Conservation (phyloP, 148 eudicot species). For the Selenicereus undatus region DNA sequence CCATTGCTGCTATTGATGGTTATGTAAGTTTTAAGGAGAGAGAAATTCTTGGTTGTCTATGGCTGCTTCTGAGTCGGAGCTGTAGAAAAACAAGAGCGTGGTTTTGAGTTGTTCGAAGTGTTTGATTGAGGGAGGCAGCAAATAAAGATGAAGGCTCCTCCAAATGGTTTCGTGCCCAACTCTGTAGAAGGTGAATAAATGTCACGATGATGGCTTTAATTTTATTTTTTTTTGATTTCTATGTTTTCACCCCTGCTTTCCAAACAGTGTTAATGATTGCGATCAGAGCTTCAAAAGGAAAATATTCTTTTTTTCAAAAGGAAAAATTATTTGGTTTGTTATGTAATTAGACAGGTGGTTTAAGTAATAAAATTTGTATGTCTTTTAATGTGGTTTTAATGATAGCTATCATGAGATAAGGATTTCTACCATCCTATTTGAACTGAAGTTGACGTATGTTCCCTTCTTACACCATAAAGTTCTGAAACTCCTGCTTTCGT, state of each 20-base stretch:
- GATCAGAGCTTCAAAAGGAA: background rate
- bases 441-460: conserved; percentile 29
- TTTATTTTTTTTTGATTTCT: too few relatives aligned
- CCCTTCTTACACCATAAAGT: background rate
- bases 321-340: background rate
- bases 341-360: background rate
- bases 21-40: conserved; percentile 1
- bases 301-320: background rate
- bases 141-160: conserved; percentile 62
- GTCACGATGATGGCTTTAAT: background rate
- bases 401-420: background rate
- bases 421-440: background rate
- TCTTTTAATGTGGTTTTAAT: background rate
- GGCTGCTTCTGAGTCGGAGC: too few relatives aligned
- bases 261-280: background rate
- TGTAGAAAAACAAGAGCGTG: too few relatives aligned
- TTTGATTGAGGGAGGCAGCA: background rate
- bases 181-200: conserved; percentile 22
- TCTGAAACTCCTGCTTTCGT: background rate
- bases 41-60: background rate
- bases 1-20: background rate
- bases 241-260: background rate
- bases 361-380: background rate
- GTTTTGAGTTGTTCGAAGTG: conserved; percentile 4
- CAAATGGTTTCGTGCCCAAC: conserved; percentile 60